phyloP scores from a whole-genome alignment of 2,329 filamentous ascomycete genomes.

The Volutella citrinella region DNA sequence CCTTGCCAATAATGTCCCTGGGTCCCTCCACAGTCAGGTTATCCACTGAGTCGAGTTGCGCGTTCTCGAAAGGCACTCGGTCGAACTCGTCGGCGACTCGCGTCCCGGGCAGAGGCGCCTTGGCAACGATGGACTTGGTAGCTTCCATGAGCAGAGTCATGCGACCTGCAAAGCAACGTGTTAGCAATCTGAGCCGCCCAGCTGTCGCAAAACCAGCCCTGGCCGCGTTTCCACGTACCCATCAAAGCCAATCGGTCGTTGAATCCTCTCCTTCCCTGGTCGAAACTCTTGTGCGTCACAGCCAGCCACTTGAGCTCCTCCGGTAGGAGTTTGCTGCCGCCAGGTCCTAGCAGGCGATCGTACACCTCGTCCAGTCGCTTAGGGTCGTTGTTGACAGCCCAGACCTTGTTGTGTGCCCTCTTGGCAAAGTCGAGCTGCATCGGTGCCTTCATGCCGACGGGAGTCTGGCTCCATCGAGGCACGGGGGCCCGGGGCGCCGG shows the following conservation, averaged over 20 bases:
- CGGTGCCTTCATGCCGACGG: constrained; percentile 65
- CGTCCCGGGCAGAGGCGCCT: constrained; percentile 24
- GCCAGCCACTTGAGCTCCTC: constrained; percentile 97
- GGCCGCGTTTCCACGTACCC: constrained; percentile 57
- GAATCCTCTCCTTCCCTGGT: constrained; percentile 89
- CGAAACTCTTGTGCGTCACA: constrained; percentile 97
- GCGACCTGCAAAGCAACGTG: constrained; percentile 33
- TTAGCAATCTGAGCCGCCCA: too few species aligned
- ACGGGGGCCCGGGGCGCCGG: constrained; percentile 9
- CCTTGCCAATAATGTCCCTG: constrained; percentile 58
- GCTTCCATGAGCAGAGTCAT: constrained; percentile 37
- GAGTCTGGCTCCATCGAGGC: constrained; percentile 71
- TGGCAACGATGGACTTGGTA: constrained; percentile 36
- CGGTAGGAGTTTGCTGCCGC: constrained; percentile 69
- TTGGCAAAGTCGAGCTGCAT: constrained; percentile 60
- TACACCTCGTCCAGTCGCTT: constrained; percentile 75
- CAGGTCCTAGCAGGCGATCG: constrained; percentile 68
- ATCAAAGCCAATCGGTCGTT: constrained; percentile 91
- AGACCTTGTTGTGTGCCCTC: constrained; percentile 52
- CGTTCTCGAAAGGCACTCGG: constrained; percentile 66
- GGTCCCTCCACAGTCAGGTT: constrained; percentile 65
- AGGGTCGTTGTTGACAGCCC: constrained; percentile 73
- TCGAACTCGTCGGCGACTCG: constrained; percentile 45
- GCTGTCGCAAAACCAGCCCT: too few species aligned
- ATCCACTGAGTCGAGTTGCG: constrained; percentile 68